These are phyloP conservation scores for Leccinum broughii DNA, from an alignment of 768 basidiomycete genomes.

Conservation along the genomic window DNA sequence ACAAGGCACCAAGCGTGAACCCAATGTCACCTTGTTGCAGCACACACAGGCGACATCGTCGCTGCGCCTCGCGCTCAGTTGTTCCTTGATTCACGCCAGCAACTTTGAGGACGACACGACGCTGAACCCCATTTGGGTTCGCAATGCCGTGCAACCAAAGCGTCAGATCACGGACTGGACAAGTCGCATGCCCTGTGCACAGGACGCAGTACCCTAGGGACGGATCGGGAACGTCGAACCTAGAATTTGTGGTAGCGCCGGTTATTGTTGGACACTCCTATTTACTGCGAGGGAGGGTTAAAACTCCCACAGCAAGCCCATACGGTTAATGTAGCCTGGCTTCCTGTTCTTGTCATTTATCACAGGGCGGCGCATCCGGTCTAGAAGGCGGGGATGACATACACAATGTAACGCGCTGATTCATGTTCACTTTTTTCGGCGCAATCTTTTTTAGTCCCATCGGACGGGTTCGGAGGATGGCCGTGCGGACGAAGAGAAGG, in stretches of 20 bases:
- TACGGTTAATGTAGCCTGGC: slow-evolving; percentile 13
- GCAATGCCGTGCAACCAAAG: slow-evolving; percentile 12
- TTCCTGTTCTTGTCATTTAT: slow-evolving; percentile 11
- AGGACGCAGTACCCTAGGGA: slow-evolving; percentile 10
- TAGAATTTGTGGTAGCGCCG: slow-evolving; percentile 11
- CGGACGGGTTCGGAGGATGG: slow-evolving; percentile 16
- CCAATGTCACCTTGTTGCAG: slow-evolving; percentile 14
- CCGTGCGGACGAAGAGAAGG: slow-evolving; percentile 4
- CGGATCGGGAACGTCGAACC: slow-evolving; percentile 17
- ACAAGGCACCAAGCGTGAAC: slow-evolving; percentile 14
- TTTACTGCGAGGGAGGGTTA: slow-evolving; percentile 6
- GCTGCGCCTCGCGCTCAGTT: background rate
- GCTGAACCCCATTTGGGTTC: slow-evolving; percentile 13
- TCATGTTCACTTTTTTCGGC: slow-evolving; percentile 11
- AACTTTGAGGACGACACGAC: slow-evolving; percentile 10
- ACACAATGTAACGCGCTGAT: slow-evolving; percentile 14
- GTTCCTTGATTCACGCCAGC: slow-evolving; percentile 14
- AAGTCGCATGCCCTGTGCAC: slow-evolving; percentile 1
- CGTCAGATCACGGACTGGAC: slow-evolving; percentile 3
- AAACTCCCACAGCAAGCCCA: slow-evolving; percentile 19
- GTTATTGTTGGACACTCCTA: slow-evolving; percentile 18
- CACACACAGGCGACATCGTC: slow-evolving; percentile 4
- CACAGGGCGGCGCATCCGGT: slow-evolving; percentile 10
- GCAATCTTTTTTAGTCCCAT: slow-evolving; percentile 6
- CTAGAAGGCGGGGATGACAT: slow-evolving; percentile 18